Base-by-base conservation (phyloP, 1,284 basidiomycete species). In the Gomphus bonarii region DNA sequence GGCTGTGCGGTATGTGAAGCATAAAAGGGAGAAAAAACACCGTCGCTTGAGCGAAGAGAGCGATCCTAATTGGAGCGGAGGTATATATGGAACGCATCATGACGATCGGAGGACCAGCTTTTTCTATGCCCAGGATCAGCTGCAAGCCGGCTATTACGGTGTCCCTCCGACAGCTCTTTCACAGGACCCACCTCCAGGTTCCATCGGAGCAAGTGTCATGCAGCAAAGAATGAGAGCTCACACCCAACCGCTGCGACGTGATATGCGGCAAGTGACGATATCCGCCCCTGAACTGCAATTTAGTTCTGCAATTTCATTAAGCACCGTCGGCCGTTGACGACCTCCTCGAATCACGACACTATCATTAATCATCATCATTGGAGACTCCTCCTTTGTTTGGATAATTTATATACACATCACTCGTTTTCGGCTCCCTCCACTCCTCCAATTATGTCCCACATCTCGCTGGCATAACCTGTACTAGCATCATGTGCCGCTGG, bases 21-120 rank as follows among this genome's bases (percentile, higher is more conserved):
- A 43, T 36, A 46, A 44, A 38, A 25, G n/a, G 14, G 44, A 47
- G 20, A 31, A 16, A 30, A 55, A 22, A 25, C 54, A 55, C 31
- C 43, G 38, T 31, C 43, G 54, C 11, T 25, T 55, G 30, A 38
- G 22, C n/a, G 43, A 55, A 10, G 35, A 31, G 18, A 44, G 35
- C 22, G 54, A 55, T 49, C 54, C 54, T 9, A 55, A 48, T 33
- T 55, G 44, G 44, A 44, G 43, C n/a, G 43, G 54, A n/a, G 54
- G 54, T 18, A 44, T 55, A 22, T 55, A 55, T 22, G 54, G 54
- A 35, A 55, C 54, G 2, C 54, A 55, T 55, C 20, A 55, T 46
- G 54, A 55, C 35, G 54, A 55, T 49, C 54, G 54, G 35, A 46
- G 54, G 46, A 55, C 54, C 11, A 55, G 54, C 54, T 55, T 55